Conservation (phyloP, 192 early-diverging fungal species). For the Chytriomyces sp. region DNA sequence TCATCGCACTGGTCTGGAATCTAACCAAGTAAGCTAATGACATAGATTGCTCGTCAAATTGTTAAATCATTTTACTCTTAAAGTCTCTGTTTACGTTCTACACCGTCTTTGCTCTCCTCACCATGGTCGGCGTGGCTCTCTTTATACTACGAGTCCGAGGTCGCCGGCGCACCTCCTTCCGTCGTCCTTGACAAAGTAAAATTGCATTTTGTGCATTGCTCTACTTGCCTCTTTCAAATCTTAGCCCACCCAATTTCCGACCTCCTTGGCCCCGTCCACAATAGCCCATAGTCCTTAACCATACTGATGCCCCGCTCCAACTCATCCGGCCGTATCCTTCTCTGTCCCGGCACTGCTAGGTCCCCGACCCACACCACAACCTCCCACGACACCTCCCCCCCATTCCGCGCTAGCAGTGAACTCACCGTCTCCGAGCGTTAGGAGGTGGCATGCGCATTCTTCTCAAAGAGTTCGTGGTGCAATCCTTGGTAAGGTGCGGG, state of each 20-base stretch:
- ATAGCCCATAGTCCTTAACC: slow-evolving; percentile 8
- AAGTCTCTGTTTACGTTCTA: background rate
- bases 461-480: slow-evolving; percentile 10
- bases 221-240: too few relatives aligned
- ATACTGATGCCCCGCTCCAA: slow-evolving; percentile 2
- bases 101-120: background rate
- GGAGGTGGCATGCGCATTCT: background rate
- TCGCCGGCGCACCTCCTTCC: too few relatives aligned
- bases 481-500: background rate
- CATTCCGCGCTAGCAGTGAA: background rate
- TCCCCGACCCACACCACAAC: background rate
- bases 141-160: too few relatives aligned
- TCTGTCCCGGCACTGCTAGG: background rate
- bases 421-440: background rate
- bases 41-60: too few relatives aligned
- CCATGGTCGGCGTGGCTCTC: too few relatives aligned
- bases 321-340: slow-evolving; percentile 10
- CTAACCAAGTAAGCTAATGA: too few relatives aligned
- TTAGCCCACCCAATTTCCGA: slow-evolving; percentile 3
- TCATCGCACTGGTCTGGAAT: too few relatives aligned
- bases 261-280: slow-evolving; percentile 1
- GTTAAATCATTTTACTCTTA: too few relatives aligned
- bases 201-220: too few relatives aligned
- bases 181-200: too few relatives aligned
- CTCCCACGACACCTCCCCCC: slow-evolving; percentile 4